Conservation (phyloP, 441 rosid genomes). For the Arabidopsis hybrid region DNA sequence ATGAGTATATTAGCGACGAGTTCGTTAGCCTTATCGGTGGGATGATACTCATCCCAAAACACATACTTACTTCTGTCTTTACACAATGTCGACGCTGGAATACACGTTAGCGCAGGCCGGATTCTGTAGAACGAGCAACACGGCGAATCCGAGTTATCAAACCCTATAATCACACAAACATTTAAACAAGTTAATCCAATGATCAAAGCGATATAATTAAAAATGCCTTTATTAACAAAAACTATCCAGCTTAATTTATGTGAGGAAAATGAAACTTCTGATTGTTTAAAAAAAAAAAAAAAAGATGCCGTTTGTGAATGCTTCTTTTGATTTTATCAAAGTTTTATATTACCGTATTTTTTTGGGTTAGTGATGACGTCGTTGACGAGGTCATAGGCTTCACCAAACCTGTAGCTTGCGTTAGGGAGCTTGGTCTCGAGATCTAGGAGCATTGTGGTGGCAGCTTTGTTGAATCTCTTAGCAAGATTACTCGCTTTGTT, state of each 20-base stretch:
- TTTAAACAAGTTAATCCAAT: background rate
- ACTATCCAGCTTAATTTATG: background rate
- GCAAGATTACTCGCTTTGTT: slow-evolving; percentile 76
- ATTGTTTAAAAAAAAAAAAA: no score
- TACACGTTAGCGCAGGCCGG: slow-evolving; percentile 85
- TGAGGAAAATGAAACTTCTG: background rate
- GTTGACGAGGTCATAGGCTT: slow-evolving; percentile 81
- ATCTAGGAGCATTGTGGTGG: slow-evolving; percentile 52
- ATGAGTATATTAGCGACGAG: slow-evolving; percentile 79
- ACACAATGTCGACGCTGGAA: slow-evolving; percentile 83
- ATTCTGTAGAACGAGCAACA: slow-evolving; percentile 88
- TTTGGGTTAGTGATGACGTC: slow-evolving; percentile 73
- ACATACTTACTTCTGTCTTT: slow-evolving; percentile 87
- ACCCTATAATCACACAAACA: slow-evolving; percentile 54
- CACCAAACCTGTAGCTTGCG: slow-evolving; percentile 74
- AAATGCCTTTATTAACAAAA: no score
- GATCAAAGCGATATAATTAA: background rate
- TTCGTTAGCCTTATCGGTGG: slow-evolving; percentile 81
- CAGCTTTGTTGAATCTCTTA: slow-evolving; percentile 69
- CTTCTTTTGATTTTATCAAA: background rate
- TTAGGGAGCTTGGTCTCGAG: slow-evolving; percentile 59
- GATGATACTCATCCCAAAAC: slow-evolving; percentile 98
- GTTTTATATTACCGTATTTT: slow-evolving; percentile 59
- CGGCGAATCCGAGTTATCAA: slow-evolving; percentile 80
- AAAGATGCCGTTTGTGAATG: background rate